Evolutionary conservation across 208 protist species (phyloP).

Genomic region (Leishmania aethiopica): DNA sequence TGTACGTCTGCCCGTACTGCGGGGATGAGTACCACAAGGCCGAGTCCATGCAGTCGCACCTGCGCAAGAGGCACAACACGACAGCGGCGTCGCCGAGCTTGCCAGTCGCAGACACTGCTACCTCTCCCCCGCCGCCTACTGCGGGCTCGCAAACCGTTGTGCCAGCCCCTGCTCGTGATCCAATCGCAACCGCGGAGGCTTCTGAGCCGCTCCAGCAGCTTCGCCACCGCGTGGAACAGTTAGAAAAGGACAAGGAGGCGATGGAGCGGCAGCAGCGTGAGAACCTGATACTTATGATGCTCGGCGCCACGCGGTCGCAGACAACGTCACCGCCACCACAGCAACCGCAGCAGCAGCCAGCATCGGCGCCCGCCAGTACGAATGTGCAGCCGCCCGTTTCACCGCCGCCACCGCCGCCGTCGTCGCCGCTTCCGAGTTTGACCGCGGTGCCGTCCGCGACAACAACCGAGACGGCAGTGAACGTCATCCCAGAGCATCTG

Average conservation of each 20-base stretch:
- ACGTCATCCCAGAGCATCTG: slow-evolving; percentile 18
- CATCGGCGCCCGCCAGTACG: neutral
- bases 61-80: slow-evolving; percentile 77
- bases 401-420: neutral
- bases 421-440: slow-evolving; percentile 2
- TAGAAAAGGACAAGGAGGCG: slow-evolving; percentile 64
- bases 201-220: slow-evolving; percentile 32
- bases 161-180: neutral
- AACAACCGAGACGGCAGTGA: slow-evolving; percentile 4
- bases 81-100: slow-evolving; percentile 1
- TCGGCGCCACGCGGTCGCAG: slow-evolving; percentile 28
- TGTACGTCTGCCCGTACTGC: slow-evolving; percentile 65
- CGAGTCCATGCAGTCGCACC: slow-evolving; percentile 89
- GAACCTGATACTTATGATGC: slow-evolving; percentile 65
- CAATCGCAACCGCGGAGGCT: slow-evolving; percentile 14
- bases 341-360: neutral
- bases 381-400: neutral
- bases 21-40: slow-evolving; percentile 83
- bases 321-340: neutral
- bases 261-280: slow-evolving; percentile 68
- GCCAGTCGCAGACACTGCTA: neutral
- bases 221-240: slow-evolving; percentile 47
- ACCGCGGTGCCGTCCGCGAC: slow-evolving; percentile 4
- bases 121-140: slow-evolving; percentile 1
- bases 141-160: slow-evolving; percentile 12